Percentiles rank a stretch among this genome's conserved stretches.
phyloP scores from a whole-genome alignment of 495 filamentous ascomycete species.

The Lasiosphaeria ovina region DNA sequence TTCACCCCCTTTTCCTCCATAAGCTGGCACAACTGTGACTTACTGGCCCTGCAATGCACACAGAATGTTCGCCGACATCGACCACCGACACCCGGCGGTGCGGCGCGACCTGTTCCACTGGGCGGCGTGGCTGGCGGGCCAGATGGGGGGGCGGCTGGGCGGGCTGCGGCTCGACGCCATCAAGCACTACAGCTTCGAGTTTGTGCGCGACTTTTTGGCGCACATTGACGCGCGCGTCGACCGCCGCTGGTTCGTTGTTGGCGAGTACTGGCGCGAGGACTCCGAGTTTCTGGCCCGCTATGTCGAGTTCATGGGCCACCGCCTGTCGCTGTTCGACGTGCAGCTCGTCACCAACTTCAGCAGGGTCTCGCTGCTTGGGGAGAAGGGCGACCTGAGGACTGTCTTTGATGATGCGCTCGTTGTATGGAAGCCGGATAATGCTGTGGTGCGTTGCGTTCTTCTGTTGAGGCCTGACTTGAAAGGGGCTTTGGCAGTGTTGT shows the following conservation, averaged over 20 bases:
- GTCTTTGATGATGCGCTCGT: slow-evolving; percentile 64
- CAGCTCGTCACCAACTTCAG: slow-evolving; percentile 67
- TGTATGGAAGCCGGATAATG: slow-evolving; percentile 54
- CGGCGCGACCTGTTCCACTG: slow-evolving; percentile 61
- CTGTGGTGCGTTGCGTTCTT: slow-evolving; percentile 42
- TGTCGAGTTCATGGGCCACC: slow-evolving; percentile 57
- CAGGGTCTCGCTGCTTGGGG: slow-evolving; percentile 41
- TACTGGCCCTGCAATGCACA: not conserved
- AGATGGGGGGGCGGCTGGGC: slow-evolving; percentile 50
- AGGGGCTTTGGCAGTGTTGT: no score
- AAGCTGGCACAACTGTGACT: not conserved
- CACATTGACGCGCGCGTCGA: slow-evolving; percentile 48
- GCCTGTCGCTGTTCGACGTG: slow-evolving; percentile 64
- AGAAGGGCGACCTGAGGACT: slow-evolving; percentile 44
- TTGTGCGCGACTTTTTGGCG: slow-evolving; percentile 51
- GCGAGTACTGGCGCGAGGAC: slow-evolving; percentile 71
- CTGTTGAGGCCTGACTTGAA: no score
- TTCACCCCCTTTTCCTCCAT: not conserved
- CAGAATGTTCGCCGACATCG: slow-evolving; percentile 67
- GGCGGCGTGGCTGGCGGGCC: slow-evolving; percentile 62
- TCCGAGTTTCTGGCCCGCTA: slow-evolving; percentile 53
- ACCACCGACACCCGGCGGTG: slow-evolving; percentile 66
- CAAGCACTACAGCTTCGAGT: slow-evolving; percentile 68
- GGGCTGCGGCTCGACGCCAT: slow-evolving; percentile 73
- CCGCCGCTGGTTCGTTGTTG: slow-evolving; percentile 63